A percentile compares a stretch with the other conserved stretches of the same genome.
phyloP scores from a whole-genome alignment of 2,329 filamentous ascomycete genomes.

The Dothideomycetidae sp. region DNA sequence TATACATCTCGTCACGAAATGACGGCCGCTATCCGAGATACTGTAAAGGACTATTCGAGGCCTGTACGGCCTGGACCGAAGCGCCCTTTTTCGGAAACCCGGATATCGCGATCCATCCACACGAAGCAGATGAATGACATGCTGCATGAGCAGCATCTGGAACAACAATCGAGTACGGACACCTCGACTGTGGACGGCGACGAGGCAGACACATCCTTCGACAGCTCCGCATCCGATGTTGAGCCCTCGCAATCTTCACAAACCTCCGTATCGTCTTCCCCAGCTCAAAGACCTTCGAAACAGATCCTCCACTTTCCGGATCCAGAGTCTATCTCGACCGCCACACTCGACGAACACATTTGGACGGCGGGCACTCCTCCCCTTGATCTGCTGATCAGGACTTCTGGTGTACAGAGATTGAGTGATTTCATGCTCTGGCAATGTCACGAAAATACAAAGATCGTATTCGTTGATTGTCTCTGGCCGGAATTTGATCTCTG shows the following conservation, averaged over 20 bases:
- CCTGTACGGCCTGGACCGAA: slow-evolving; percentile 37
- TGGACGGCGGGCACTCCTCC: slow-evolving; percentile 79
- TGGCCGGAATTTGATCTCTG: slow-evolving; percentile 96
- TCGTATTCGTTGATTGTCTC: slow-evolving; percentile 80
- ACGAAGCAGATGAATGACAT: slow-evolving; percentile 31
- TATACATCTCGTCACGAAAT: slow-evolving; percentile 96
- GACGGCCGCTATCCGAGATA: slow-evolving; percentile 72
- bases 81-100: slow-evolving; percentile 71
- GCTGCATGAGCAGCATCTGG: slow-evolving; percentile 16
- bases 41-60: slow-evolving; percentile 72
- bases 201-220: slow-evolving; percentile 11
- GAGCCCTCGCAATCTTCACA: slow-evolving; percentile 24
- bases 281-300: slow-evolving; percentile 25
- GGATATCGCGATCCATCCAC: slow-evolving; percentile 75
- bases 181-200: slow-evolving; percentile 7
- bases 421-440: slow-evolving; percentile 99
- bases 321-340: slow-evolving; percentile 72
- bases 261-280: slow-evolving; percentile 26
- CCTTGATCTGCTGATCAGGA: slow-evolving; percentile 78
- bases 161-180: slow-evolving; percentile 5
- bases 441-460: slow-evolving; percentile 79
- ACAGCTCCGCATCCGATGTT: slow-evolving; percentile 10
- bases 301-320: slow-evolving; percentile 42
- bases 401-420: slow-evolving; percentile 79
- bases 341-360: slow-evolving; percentile 72